Conservation (phyloP, 257 asterid genomes). For the Fraxinus anomala region DNA sequence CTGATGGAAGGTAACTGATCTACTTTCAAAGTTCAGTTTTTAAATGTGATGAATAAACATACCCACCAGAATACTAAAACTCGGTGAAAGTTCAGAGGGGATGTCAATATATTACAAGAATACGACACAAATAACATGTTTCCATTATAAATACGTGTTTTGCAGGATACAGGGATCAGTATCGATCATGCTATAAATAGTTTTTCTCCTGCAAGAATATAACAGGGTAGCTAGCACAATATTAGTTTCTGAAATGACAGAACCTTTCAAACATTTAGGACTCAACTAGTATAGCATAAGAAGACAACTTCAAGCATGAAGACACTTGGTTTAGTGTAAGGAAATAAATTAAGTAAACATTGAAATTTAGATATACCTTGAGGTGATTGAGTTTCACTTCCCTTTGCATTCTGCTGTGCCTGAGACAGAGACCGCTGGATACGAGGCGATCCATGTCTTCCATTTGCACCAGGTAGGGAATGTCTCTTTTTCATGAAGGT, state of each 20-base stretch:
- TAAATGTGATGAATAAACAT: neutral
- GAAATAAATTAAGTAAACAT: constrained; percentile 1
- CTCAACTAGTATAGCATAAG: neutral
- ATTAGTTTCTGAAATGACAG: neutral
- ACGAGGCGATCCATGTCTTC: constrained; percentile 87
- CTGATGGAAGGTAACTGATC: neutral
- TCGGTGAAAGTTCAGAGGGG: neutral
- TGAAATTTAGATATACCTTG: constrained; percentile 60
- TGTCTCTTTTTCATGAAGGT: constrained; percentile 68
- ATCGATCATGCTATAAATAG: neutral
- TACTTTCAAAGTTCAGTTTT: neutral
- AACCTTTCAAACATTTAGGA: constrained; percentile 11
- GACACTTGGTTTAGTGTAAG: constrained; percentile 14
- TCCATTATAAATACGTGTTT: neutral
- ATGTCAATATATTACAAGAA: neutral
- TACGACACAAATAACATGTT: neutral
- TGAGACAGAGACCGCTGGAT: constrained; percentile 74
- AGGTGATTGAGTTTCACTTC: constrained; percentile 70
- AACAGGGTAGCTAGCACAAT: constrained; percentile 9
- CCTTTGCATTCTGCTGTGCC: constrained; percentile 68
- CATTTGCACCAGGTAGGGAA: constrained; percentile 70
- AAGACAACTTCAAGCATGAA: constrained; percentile 12
- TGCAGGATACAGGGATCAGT: neutral
- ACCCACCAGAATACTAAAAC: neutral
- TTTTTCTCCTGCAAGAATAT: neutral